Evolutionary conservation across 1,284 basidiomycete species (phyloP), one percentile per base, ranked within the genome.

Genomic region (Mycena sp.): DNA sequence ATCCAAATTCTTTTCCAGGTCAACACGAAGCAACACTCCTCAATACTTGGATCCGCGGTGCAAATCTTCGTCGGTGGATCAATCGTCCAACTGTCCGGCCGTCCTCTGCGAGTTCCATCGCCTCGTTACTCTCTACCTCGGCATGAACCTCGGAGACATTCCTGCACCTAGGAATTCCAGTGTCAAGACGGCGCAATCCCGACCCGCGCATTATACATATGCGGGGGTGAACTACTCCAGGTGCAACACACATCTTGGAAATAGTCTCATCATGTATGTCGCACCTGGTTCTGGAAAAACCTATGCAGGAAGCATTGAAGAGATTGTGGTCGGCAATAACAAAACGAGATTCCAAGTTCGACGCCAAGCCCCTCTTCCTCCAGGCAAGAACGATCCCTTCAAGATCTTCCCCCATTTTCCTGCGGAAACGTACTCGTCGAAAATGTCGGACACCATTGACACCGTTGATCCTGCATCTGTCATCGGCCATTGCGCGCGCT

Each of bases 241-340:
- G 9, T 7, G 54, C 7, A 32, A n/a, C 4, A 68, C 69, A 11
- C 70, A 71, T 48, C 29, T 69, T 9, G 69, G 70, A 6, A 73
- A 72, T 45, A 68, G 70, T 50, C 58, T 68, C 19, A 46, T 72
- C 21, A 32, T 55, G n/a, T 63, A 58, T 37, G 4, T 48, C 25
- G 14, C 37, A 1, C 16, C 35, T 4, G 29, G 4, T 17, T 44
- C 59, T 10, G 52, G 49, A 5, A 58, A 61, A 16, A 28, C 37
- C 6, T n/a, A 26, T 48, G 54, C 61, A 1, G 68, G 68, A 11
- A 67, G 61, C 38, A 68, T 69, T 40, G 26, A 67, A 25, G 25
- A 58, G 21, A 68, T 69, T 4, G 28, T 58, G 11, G n/a, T 40
- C 29, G 46, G 28, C 16, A 41, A 21, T 5, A 2, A 40, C 9